Base-by-base conservation (phyloP, 1,284 basidiomycete genomes). In the Apiotrichum gracile region DNA sequence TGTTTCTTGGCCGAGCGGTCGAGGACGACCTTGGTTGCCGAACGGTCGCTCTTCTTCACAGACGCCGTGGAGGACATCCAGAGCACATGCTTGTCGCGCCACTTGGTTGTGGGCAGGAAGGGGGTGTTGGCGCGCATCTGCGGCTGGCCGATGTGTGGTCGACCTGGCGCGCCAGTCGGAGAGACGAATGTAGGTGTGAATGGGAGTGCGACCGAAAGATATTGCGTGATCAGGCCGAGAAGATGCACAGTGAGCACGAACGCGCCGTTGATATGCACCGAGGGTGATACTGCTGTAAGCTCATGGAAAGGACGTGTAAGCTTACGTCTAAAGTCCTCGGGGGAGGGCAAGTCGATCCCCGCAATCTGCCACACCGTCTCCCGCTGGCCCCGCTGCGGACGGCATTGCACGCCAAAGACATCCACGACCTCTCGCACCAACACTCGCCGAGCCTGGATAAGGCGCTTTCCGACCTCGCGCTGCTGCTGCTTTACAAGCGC, bases 1-100 rank as follows among this genome's bases (percentile, higher is more conserved):
- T 70, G 65, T 40, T 70, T 72, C 35, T 25, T 47, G 25, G 31
- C 38, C 6, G 64, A 60, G 26, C 62, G 58, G 22, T 47, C 41
- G 3, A 61, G 21, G 19, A 51, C 51, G 6, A 42, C 31, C 7
- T 47, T 47, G 17, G 55, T 51, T 24, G 59, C 48, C 34, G 52
- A 44, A 38, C 49, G 12, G 46, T 31, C 34, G 37, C 29, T 31
- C 43, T 62, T 64, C 43, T 48, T 58, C 10, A 61, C 27, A 1
- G 62, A 61, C 2, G 65, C 65, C 0, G 60, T 58, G 17, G 53
- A 57, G 5, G 66, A 67, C 67, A 72, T 72, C 70, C 70, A 72
- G 6, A 72, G 52, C 0, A 64, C 54, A n/a, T 60, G 53, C 44
- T 64, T 64, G 12, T 69, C 67, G 6, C 67, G 60, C 57, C 53